phyloP scores from a whole-genome alignment of 352 stramenopile genomes.

The Phytophthora foliorum region DNA sequence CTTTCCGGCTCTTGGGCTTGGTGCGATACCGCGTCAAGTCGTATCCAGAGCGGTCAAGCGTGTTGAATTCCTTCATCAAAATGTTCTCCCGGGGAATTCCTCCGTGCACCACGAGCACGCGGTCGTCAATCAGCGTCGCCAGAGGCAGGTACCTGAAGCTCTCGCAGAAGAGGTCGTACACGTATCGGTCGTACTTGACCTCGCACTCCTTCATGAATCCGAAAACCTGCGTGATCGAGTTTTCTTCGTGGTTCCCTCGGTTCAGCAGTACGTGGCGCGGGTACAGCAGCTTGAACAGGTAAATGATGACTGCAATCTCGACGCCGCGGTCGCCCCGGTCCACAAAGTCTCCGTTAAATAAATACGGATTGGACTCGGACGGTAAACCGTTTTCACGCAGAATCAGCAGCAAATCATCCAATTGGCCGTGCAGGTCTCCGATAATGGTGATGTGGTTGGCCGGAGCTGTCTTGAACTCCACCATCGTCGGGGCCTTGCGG shows the following conservation, averaged over 20 bases:
- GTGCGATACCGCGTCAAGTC: constrained; percentile 80
- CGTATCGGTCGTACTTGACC: constrained; percentile 82
- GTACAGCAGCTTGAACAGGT: constrained; percentile 86
- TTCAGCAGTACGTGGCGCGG: constrained; percentile 80
- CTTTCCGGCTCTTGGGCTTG: constrained; percentile 61
- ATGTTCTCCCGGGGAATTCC: constrained; percentile 78
- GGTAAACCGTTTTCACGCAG: constrained; percentile 86
- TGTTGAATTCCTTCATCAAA: constrained; percentile 66
- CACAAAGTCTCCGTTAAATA: constrained; percentile 92
- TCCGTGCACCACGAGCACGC: constrained; percentile 81
- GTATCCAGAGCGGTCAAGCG: constrained; percentile 71
- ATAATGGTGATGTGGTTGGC: constrained; percentile 84
- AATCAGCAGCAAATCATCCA: constrained; percentile 88
- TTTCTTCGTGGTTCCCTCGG: constrained; percentile 90
- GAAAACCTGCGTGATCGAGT: constrained; percentile 88
- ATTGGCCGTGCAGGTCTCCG: constrained; percentile 87
- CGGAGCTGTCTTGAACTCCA: constrained; percentile 74
- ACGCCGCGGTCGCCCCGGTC: constrained; percentile 81
- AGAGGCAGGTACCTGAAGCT: constrained; percentile 82
- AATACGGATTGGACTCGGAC: constrained; percentile 78
- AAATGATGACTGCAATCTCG: constrained; percentile 87
- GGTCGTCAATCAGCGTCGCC: constrained; percentile 77
- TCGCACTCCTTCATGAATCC: constrained; percentile 91
- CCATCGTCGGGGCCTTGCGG: constrained; percentile 63
- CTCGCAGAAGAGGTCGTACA: constrained; percentile 88